phyloP scores from a whole-genome alignment of 306 rosid species.

The Abrus pulchellus region DNA sequence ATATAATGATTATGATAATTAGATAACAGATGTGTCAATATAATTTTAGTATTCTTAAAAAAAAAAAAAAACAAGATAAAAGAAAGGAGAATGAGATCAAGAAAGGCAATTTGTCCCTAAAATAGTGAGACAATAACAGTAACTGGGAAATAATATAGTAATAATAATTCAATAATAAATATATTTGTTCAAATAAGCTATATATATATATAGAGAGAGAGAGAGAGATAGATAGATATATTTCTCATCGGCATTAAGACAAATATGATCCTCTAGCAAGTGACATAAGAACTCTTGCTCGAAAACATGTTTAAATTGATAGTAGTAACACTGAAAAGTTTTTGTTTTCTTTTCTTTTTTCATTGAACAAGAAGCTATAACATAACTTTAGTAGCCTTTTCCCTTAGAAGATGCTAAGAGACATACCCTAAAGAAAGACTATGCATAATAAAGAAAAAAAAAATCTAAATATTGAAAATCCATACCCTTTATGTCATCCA shows the following conservation, averaged over 20 bases:
- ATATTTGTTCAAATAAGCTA: background rate
- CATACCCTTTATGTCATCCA: conserved; percentile 78
- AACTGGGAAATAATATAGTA: background rate
- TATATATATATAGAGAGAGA: too few species aligned
- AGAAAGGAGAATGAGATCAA: background rate
- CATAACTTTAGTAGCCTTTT: conserved; percentile 17
- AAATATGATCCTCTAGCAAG: background rate
- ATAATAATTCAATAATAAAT: background rate
- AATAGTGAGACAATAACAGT: background rate
- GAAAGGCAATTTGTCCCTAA: background rate
- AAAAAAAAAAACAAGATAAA: background rate
- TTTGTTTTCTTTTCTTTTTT: background rate
- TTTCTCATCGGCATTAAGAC: background rate
- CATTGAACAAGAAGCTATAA: background rate
- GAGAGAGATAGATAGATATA: background rate
- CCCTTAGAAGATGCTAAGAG: conserved; percentile 1
- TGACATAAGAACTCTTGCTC: background rate
- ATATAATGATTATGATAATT: background rate
- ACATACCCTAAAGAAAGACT: conserved; percentile 14
- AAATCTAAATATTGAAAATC: conserved; percentile 18
- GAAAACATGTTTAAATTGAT: conserved; percentile 18
- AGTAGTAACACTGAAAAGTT: background rate
- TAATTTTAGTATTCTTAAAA: background rate
- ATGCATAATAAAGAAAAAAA: conserved; percentile 17
- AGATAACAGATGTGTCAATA: conserved; percentile 2